Evolutionary conservation across 2,329 filamentous ascomycete species (phyloP).

Genomic region (Juglanconis oblonga): DNA sequence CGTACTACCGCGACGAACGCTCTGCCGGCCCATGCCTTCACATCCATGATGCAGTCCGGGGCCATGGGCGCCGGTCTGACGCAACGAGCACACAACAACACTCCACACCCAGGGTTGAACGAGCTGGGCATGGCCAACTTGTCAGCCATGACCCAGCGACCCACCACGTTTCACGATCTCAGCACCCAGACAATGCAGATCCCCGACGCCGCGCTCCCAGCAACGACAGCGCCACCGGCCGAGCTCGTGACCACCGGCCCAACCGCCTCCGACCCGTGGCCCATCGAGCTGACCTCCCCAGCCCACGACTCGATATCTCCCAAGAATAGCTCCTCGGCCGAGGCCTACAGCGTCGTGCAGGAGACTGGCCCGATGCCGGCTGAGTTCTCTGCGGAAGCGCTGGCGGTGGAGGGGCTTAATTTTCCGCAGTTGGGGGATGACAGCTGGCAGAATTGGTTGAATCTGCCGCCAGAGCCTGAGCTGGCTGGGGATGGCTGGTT

Average conservation of each 20-base stretch:
- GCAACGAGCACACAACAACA: background rate
- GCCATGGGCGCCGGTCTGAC: background rate
- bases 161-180: background rate
- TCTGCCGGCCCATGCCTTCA: background rate
- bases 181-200: background rate
- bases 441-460: slow-evolving; percentile 8
- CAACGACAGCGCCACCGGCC: background rate
- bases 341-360: background rate
- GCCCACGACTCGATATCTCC: background rate
- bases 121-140: background rate
- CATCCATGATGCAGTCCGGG: background rate
- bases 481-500: background rate
- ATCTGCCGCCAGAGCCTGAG: slow-evolving; percentile 1
- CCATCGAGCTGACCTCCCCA: background rate
- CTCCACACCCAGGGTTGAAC: slow-evolving; percentile 1
- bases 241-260: background rate
- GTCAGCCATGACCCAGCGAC: background rate
- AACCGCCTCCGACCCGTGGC: background rate
- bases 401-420: slow-evolving; percentile 3
- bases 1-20: background rate
- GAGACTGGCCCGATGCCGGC: background rate
- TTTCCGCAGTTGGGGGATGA: slow-evolving; percentile 5
- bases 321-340: background rate
- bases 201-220: background rate
- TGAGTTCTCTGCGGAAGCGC: background rate